phyloP scores from a whole-genome alignment of 495 filamentous ascomycete species.

The Penicillium simplicissimum region DNA sequence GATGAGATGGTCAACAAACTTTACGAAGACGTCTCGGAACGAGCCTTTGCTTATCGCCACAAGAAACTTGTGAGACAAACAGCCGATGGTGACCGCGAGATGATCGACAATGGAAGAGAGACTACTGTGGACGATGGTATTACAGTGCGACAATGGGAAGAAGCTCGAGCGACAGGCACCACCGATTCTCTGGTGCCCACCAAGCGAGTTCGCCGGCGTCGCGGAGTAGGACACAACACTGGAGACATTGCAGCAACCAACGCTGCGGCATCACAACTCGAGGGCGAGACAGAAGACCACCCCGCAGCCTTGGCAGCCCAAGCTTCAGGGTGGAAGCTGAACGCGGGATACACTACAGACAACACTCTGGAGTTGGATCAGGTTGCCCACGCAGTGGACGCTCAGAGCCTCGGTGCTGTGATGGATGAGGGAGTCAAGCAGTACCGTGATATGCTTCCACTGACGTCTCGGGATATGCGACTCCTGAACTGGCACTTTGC shows the following conservation, averaged over 20 bases:
- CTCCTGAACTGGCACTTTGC: conserved; percentile 98
- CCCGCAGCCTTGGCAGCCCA: conserved; percentile 70
- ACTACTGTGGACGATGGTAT: conserved; percentile 67
- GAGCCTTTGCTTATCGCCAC: conserved; percentile 85
- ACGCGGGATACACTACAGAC: conserved; percentile 60
- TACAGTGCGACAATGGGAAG: conserved; percentile 71
- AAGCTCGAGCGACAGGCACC: conserved; percentile 46
- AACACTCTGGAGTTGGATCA: conserved; percentile 74
- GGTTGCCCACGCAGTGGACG: conserved; percentile 55
- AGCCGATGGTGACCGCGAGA: conserved; percentile 79
- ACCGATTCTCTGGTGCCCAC: conserved; percentile 43
- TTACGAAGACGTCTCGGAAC: conserved; percentile 90
- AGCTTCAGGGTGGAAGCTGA: conserved; percentile 78
- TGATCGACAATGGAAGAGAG: conserved; percentile 83
- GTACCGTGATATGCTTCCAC: conserved; percentile 78
- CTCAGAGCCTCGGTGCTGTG: conserved; percentile 80
- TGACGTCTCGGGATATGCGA: conserved; percentile 83
- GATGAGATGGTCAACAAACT: conserved; percentile 85
- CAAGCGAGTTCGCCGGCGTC: conserved; percentile 45
- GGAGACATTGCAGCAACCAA: conserved; percentile 41
- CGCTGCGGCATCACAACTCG: conserved; percentile 55
- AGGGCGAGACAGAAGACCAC: conserved; percentile 57
- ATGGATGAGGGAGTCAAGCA: conserved; percentile 88
- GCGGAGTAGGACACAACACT: conserved; percentile 47
- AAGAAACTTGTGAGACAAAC: conserved; percentile 65